Percentiles rank a stretch among this genome's conserved stretches.
Conservation (phyloP, 148 eudicot species). For the Camellia japonica region DNA sequence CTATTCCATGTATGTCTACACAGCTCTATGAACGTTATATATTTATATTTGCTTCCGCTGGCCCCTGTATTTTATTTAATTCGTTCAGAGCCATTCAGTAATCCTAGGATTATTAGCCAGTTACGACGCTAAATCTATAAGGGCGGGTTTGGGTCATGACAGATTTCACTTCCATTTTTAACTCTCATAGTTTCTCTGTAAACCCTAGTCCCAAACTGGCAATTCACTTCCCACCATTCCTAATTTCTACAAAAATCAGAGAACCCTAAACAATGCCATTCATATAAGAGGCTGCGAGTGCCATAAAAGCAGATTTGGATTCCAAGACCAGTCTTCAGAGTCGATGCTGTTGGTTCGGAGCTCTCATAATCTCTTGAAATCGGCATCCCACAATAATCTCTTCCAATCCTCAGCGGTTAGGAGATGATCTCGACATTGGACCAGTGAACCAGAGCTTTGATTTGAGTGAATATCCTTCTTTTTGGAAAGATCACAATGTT, state of each 20-base stretch:
- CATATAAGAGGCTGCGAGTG: slow-evolving; percentile 59
- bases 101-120: no score
- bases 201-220: background rate
- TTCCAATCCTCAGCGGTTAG: slow-evolving; percentile 46
- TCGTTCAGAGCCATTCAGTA: no score
- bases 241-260: background rate
- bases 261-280: slow-evolving; percentile 40
- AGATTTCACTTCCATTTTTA: background rate
- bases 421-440: slow-evolving; percentile 28
- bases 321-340: slow-evolving; percentile 47
- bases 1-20: no score
- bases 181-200: background rate
- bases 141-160: no score
- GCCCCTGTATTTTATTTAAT: no score
- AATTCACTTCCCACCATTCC: background rate
- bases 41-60: no score
- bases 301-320: slow-evolving; percentile 63
- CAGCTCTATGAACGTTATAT: no score
- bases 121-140: no score
- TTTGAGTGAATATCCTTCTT: slow-evolving; percentile 70
- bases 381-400: slow-evolving; percentile 45
- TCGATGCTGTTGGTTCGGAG: slow-evolving; percentile 32
- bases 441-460: slow-evolving; percentile 54
- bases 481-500: slow-evolving; percentile 96
- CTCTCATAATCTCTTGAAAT: slow-evolving; percentile 55